Evolutionary conservation across 495 filamentous ascomycete species (phyloP).

Genomic region (Neurospora sublineolata): DNA sequence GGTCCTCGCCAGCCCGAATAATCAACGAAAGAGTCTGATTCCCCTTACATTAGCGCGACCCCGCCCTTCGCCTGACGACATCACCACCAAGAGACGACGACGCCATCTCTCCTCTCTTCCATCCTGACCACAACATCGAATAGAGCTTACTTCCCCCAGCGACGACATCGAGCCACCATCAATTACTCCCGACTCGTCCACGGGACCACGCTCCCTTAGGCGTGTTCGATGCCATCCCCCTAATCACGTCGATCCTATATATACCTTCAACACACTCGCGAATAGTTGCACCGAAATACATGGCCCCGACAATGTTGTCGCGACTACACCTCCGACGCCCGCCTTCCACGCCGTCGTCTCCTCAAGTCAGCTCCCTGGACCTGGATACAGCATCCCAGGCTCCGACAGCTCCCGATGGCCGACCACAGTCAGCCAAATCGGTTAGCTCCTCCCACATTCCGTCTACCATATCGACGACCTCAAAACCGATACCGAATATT

Average conservation of each 20-base stretch:
- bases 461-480: constrained; percentile 16
- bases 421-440: constrained; percentile 30
- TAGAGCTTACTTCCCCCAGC: background rate
- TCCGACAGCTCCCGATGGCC: constrained; percentile 26
- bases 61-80: background rate
- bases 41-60: background rate
- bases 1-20: background rate
- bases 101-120: background rate
- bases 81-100: background rate
- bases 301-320: constrained; percentile 32
- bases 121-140: background rate
- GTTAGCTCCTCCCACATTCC: constrained; percentile 24
- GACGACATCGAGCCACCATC: background rate
- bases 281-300: background rate
- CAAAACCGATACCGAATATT: constrained; percentile 14
- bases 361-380: constrained; percentile 27
- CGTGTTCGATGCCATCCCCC: background rate
- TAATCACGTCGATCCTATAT: background rate
- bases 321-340: constrained; percentile 43
- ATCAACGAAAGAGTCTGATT: background rate
- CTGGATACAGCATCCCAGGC: constrained; percentile 26
- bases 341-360: constrained; percentile 41
- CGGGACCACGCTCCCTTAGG: background rate
- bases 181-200: background rate
- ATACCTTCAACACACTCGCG: background rate